phyloP scores from a whole-genome alignment of 352 stramenopile species.

The Pythium graminicola region DNA sequence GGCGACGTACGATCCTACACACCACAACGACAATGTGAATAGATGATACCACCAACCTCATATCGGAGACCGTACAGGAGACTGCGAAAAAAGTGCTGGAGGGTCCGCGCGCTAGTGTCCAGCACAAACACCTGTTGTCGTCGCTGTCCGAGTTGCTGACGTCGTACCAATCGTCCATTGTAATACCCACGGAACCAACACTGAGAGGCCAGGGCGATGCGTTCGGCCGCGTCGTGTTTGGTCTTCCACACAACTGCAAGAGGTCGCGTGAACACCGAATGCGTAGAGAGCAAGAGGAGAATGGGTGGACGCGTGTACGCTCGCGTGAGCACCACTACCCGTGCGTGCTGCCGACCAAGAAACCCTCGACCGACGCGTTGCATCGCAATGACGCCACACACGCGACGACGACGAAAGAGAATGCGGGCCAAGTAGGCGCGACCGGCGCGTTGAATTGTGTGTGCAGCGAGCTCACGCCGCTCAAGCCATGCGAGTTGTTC shows the following conservation, averaged over 20 bases:
- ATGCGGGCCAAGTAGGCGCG: slow-evolving; percentile 50
- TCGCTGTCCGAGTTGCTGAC: slow-evolving; percentile 23
- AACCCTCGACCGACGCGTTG: slow-evolving; percentile 53
- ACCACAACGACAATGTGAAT: neutral
- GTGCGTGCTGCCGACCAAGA: slow-evolving; percentile 29
- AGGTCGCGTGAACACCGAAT: slow-evolving; percentile 49
- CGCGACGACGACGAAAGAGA: slow-evolving; percentile 30
- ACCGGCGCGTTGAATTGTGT: slow-evolving; percentile 42
- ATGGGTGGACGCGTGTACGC: slow-evolving; percentile 35
- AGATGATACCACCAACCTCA: neutral
- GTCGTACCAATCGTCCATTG: slow-evolving; percentile 37
- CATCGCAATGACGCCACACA: slow-evolving; percentile 33
- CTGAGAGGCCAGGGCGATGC: slow-evolving; percentile 37
- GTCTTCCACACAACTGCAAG: slow-evolving; percentile 52
- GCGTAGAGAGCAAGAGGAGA: slow-evolving; percentile 40
- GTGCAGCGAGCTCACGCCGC: slow-evolving; percentile 25
- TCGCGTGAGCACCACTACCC: slow-evolving; percentile 30
- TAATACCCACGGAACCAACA: slow-evolving; percentile 42
- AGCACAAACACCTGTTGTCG: slow-evolving; percentile 33
- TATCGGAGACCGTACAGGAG: slow-evolving; percentile 44
- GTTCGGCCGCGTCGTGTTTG: slow-evolving; percentile 41
- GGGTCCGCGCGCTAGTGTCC: slow-evolving; percentile 33
- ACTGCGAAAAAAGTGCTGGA: slow-evolving; percentile 76
- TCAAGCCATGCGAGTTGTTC: slow-evolving; percentile 21
- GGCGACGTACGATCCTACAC: slow-evolving; percentile 43